Percentiles rank a stretch among this genome's conserved stretches.
Evolutionary conservation across 2,329 filamentous ascomycete genomes (phyloP).

Genomic region (Mariannaea elegans): DNA sequence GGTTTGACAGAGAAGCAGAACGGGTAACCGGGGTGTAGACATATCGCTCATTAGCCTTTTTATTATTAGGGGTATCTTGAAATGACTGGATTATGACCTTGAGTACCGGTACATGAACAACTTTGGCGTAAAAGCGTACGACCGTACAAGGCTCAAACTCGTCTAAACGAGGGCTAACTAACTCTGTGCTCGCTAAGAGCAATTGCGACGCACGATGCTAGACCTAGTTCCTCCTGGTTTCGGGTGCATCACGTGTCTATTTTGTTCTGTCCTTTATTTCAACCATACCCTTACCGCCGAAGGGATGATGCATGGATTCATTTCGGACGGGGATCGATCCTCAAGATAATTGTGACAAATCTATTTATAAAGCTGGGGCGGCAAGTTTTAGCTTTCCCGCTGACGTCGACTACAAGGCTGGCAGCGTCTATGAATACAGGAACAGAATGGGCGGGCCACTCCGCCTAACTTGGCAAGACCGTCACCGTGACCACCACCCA

Average conservation of each 20-base stretch:
- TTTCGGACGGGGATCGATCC: neutral
- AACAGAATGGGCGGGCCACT: neutral
- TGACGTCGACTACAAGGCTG: neutral
- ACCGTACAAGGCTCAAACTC: too few relatives aligned
- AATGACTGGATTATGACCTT: neutral
- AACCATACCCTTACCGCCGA: neutral
- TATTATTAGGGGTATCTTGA: conserved; percentile 13
- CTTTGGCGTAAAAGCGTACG: too few relatives aligned
- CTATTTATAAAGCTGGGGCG: conserved; percentile 6
- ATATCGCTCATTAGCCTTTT: conserved; percentile 12
- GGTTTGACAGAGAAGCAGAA: conserved; percentile 10
- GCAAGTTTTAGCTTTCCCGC: neutral
- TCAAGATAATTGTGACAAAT: neutral
- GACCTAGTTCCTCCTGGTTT: neutral
- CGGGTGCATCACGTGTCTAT: conserved; percentile 13
- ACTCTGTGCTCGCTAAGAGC: too few relatives aligned
- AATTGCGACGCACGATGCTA: neutral
- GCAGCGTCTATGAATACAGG: neutral
- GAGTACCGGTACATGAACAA: neutral
- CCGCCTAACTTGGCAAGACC: conserved; percentile 22
- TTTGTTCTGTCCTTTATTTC: conserved; percentile 8
- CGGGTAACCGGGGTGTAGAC: conserved; percentile 5
- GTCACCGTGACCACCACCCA: conserved; percentile 21
- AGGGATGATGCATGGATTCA: conserved; percentile 2
- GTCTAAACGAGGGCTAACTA: too few relatives aligned